Base-by-base conservation (phyloP, 441 rosid species). In the Pelargonium fulgidum region DNA sequence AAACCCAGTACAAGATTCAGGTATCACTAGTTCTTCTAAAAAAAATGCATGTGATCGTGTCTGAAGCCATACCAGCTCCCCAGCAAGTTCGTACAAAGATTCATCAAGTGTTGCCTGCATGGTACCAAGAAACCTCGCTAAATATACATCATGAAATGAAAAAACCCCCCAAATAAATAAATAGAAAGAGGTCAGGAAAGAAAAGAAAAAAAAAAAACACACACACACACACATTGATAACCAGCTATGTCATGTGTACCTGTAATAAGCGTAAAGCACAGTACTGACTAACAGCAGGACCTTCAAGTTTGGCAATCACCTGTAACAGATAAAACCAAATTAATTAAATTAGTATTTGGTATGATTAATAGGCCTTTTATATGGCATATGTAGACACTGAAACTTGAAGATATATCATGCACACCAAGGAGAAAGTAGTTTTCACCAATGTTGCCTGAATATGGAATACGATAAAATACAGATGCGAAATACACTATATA, bases 281-380 rank as follows among this genome's bases (percentile, higher is more conserved):
- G 64, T 94, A 94, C 84, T 92, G 99, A 81, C 97, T 90, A 69
- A 94, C 99, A 72, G 93, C 98, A 76, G 97, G 89, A 77, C 98
- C 98, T 90, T 92, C 98, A 50, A 94, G 96, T 82, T 94, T 94
- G 62, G 98, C 93, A 77, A 94, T 94, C 70, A 92, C 99, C 98
- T 94, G 77, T 50, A 42, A 56, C 72, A 73, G 70, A 66, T 74
- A 61, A 20, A 47, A 36, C 41, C 12, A 47, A 68, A 73, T 50
- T 17, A 26, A 26, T 26, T 26, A 26, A 26, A 26, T 3, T 26
- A 26, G 33, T 26, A 26, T 22, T 62, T 20, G n/a, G 65, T 29
- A 62, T 22, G 16, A 62, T 29, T 17, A 11, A 29, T 12, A 22
- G 41, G 65, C 39, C 65, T 3, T 62, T 62, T 62, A 9, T 6